Evolutionary conservation across 768 basidiomycete genomes (phyloP).

Genomic region (Hortiboletus campestris): DNA sequence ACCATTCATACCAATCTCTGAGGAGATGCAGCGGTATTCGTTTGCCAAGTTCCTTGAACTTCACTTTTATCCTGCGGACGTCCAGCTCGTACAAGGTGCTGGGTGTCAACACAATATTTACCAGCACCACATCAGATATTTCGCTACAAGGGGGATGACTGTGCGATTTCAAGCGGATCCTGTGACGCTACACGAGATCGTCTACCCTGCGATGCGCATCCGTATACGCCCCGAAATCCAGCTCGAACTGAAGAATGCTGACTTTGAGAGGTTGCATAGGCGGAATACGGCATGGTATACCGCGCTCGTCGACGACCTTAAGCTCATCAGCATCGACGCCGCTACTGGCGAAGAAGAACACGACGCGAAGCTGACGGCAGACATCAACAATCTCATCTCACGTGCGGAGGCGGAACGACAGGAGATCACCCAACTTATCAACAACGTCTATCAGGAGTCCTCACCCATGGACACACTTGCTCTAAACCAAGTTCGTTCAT

Average conservation of each 20-base stretch:
- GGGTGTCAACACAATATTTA: conserved; percentile 95
- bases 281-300: conserved; percentile 76
- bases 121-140: conserved; percentile 89
- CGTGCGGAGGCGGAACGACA: conserved; percentile 74
- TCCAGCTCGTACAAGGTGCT: conserved; percentile 81
- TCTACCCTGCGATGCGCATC: conserved; percentile 86
- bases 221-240: conserved; percentile 84
- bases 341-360: conserved; percentile 75
- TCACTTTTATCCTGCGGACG: conserved; percentile 90
- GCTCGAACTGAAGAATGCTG: conserved; percentile 87
- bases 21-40: conserved; percentile 91
- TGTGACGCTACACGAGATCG: conserved; percentile 78
- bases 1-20: conserved; percentile 84
- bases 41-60: conserved; percentile 96
- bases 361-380: conserved; percentile 58
- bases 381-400: conserved; percentile 64
- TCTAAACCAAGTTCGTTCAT: conserved; percentile 80
- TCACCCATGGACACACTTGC: conserved; percentile 82
- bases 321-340: conserved; percentile 72
- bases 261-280: conserved; percentile 73
- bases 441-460: conserved; percentile 78
- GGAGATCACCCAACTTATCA: conserved; percentile 71
- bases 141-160: conserved; percentile 79
- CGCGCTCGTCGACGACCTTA: conserved; percentile 71
- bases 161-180: conserved; percentile 86